These are phyloP conservation scores for Ganoderma meredithae DNA, from an alignment of 1,284 basidiomycete genomes.

Conservation along the genomic window DNA sequence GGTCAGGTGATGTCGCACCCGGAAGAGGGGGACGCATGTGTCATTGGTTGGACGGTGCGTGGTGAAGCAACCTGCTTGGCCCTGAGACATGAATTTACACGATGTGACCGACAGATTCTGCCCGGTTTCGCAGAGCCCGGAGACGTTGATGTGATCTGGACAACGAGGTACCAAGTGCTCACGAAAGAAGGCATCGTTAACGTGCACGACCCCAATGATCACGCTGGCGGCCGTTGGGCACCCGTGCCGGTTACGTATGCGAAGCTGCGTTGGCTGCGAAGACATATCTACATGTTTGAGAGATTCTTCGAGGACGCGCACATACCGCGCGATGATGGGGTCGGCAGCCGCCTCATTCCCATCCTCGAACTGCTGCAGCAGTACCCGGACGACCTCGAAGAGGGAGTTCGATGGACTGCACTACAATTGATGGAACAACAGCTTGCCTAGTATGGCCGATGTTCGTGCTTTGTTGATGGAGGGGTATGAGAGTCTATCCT, in stretches of 20 bases:
- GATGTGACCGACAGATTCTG: background rate
- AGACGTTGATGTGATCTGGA: background rate
- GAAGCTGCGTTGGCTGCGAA: constrained; percentile 8
- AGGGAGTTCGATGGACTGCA: constrained; percentile 17
- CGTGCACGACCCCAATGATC: background rate
- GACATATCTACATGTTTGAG: constrained; percentile 20
- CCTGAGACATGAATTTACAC: background rate
- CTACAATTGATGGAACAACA: constrained; percentile 5
- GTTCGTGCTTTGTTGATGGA: background rate
- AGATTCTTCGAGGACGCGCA: constrained; percentile 29
- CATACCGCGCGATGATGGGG: constrained; percentile 23
- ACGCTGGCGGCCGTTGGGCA: background rate
- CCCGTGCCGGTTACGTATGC: constrained; percentile 6
- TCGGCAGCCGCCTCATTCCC: constrained; percentile 24
- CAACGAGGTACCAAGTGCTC: background rate
- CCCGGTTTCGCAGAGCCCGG: background rate
- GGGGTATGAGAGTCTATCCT: background rate
- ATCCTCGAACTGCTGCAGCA: constrained; percentile 16
- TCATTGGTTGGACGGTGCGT: constrained; percentile 30
- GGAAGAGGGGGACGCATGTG: constrained; percentile 7
- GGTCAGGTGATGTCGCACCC: constrained; percentile 22
- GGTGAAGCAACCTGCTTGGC: background rate
- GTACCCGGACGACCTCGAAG: constrained; percentile 26
- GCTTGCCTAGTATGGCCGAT: background rate
- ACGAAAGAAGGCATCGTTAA: constrained; percentile 1